Evolutionary conservation across 1,284 basidiomycete genomes (phyloP).

Genomic region (Papiliotrema nemorosa): DNA sequence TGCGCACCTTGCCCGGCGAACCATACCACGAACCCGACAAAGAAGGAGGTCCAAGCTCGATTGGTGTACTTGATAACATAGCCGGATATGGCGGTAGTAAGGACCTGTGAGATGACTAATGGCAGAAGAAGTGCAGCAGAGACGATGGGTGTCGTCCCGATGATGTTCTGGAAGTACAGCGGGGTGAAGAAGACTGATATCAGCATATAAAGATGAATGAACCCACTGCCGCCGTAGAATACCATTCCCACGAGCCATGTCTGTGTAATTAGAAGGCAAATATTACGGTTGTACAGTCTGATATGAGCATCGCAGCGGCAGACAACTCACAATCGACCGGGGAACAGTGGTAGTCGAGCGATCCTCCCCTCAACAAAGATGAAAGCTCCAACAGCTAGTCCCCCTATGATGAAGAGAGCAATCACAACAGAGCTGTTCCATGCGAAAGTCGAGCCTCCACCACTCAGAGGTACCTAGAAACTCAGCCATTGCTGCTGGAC

Average conservation of each 20-base stretch:
- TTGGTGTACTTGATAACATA: constrained; percentile 28
- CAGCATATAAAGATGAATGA: constrained; percentile 13
- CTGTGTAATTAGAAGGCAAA: constrained; percentile 24
- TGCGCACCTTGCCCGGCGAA: constrained; percentile 25
- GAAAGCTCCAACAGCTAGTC: constrained; percentile 17
- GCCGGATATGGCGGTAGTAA: constrained; percentile 26
- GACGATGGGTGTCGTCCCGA: constrained; percentile 13
- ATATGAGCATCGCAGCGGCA: too few species aligned
- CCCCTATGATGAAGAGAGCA: constrained; percentile 23
- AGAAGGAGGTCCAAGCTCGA: constrained; percentile 16
- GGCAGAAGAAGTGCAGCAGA: constrained; percentile 32
- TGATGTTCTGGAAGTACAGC: constrained; percentile 33
- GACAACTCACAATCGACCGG: constrained; percentile 15
- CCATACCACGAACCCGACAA: constrained; percentile 27
- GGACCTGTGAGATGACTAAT: constrained; percentile 27
- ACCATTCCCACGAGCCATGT: constrained; percentile 31
- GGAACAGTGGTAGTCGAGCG: constrained; percentile 30
- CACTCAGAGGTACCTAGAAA: constrained; percentile 30
- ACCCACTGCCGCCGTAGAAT: constrained; percentile 28
- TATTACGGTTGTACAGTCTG: constrained; percentile 25
- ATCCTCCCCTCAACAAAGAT: constrained; percentile 20
- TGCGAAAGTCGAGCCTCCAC: constrained; percentile 34
- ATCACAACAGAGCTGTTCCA: constrained; percentile 34
- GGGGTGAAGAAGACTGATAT: constrained; percentile 18
- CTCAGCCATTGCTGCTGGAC: not conserved